Percentiles rank a stretch among this genome's conserved stretches.
These are phyloP conservation scores for Naegleria lovaniensis DNA, from an alignment of 208 protist genomes.

Conservation along the genomic window DNA sequence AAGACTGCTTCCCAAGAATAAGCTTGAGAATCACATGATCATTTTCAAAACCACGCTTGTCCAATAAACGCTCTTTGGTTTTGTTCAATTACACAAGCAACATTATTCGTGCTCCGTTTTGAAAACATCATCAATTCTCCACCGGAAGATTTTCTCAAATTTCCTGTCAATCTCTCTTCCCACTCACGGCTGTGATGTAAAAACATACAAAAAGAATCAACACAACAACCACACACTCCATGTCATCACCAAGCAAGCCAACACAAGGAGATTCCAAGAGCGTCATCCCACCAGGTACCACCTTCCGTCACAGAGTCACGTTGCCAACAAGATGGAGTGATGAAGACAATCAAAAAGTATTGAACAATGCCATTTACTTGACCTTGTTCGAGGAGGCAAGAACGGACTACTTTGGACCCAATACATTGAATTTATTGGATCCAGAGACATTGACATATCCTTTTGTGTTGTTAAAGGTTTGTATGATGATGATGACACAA, in stretches of 20 bases:
- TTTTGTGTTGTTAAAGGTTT: background rate
- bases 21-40: background rate
- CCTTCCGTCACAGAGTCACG: background rate
- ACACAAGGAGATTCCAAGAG: background rate
- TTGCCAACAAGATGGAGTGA: slow-evolving; percentile 6
- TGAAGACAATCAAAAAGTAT: background rate
- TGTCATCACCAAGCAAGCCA: too few species aligned
- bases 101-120: too few species aligned
- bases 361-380: slow-evolving; percentile 16
- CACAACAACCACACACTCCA: too few species aligned
- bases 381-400: slow-evolving; percentile 21
- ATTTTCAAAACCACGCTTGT: too few species aligned
- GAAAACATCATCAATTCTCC: too few species aligned
- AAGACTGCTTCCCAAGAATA: slow-evolving; percentile 42
- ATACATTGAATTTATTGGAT: slow-evolving; percentile 2
- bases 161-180: too few species aligned
- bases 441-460: background rate
- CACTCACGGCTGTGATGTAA: too few species aligned
- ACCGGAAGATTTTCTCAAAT: too few species aligned
- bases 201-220: too few species aligned
- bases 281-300: background rate
- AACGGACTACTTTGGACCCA: slow-evolving; percentile 6
- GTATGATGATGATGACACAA: too few species aligned
- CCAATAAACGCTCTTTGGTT: too few species aligned
- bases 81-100: too few species aligned